Evolutionary conservation across 139 green algal genomes (phyloP).

Genomic region (Micractinium conductrix): DNA sequence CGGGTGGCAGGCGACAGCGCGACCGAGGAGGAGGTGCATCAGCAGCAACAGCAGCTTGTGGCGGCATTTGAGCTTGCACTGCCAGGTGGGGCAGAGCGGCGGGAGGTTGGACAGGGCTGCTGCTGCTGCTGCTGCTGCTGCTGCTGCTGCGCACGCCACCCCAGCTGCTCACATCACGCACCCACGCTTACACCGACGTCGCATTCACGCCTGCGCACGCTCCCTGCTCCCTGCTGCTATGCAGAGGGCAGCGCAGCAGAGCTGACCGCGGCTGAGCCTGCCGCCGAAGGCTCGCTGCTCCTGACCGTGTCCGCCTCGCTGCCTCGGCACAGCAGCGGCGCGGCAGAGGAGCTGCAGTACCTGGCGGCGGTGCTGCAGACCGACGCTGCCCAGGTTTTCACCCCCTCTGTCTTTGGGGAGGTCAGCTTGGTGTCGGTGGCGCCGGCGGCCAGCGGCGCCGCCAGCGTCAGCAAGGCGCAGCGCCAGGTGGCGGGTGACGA

Average conservation of each 20-base stretch:
- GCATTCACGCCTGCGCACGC: background rate
- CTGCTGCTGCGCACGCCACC: too few relatives aligned
- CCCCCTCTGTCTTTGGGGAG: constrained; percentile 28
- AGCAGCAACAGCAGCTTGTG: constrained; percentile 22
- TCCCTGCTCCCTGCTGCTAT: background rate
- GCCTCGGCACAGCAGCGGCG: background rate
- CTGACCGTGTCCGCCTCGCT: constrained; percentile 3
- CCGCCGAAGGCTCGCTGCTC: constrained; percentile 4
- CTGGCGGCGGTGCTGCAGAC: constrained; percentile 32
- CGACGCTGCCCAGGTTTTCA: constrained; percentile 36
- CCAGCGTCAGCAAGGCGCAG: background rate
- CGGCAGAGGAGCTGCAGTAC: constrained; percentile 38
- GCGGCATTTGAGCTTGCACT: constrained; percentile 11
- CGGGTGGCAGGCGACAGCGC: background rate
- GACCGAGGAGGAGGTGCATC: background rate
- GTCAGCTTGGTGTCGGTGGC: constrained; percentile 18
- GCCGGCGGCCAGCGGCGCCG: background rate
- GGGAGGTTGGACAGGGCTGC: background rate
- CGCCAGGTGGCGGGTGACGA: background rate
- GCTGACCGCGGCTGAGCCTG: background rate
- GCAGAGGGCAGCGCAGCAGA: constrained; percentile 29
- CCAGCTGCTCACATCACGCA: too few relatives aligned
- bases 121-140: background rate
- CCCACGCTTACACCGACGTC: too few relatives aligned
- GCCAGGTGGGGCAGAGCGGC: constrained; percentile 13